These are phyloP conservation scores for Volvox reticuliferus DNA, from an alignment of 139 green algal genomes.

Conservation along the genomic window DNA sequence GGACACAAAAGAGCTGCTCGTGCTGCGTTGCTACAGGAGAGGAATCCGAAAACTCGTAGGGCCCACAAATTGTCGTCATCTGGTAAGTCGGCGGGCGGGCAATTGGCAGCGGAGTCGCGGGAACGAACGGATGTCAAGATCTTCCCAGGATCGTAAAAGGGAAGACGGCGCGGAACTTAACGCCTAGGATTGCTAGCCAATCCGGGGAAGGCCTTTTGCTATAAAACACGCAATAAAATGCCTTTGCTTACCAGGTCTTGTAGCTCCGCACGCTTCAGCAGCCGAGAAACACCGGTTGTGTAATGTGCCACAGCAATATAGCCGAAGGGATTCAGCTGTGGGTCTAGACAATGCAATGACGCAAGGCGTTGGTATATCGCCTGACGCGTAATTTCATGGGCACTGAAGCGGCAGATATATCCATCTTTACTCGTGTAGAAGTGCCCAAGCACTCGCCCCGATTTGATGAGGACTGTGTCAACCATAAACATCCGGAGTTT, in stretches of 20 bases:
- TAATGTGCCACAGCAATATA: slow-evolving; percentile 56
- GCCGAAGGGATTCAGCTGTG: slow-evolving; percentile 36
- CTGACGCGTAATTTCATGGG: slow-evolving; percentile 38
- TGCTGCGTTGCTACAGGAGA: background rate
- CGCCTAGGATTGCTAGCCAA: too few relatives aligned
- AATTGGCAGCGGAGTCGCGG: background rate
- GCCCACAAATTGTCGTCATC: slow-evolving; percentile 15
- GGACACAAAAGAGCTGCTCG: slow-evolving; percentile 37
- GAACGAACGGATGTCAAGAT: too few relatives aligned
- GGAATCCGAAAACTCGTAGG: slow-evolving; percentile 42
- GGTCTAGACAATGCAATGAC: slow-evolving; percentile 14
- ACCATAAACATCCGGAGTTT: slow-evolving; percentile 49
- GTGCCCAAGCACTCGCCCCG: slow-evolving; percentile 36
- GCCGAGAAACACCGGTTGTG: slow-evolving; percentile 39
- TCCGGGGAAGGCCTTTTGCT: too few relatives aligned
- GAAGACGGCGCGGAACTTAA: background rate
- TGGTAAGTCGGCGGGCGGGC: background rate
- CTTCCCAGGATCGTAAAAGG: background rate
- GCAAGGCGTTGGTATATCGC: slow-evolving; percentile 38
- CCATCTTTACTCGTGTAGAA: slow-evolving; percentile 48
- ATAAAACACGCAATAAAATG: too few relatives aligned
- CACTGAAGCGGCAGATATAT: slow-evolving; percentile 5
- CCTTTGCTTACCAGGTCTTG: slow-evolving; percentile 46
- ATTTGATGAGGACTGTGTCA: slow-evolving; percentile 45
- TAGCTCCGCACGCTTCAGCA: slow-evolving; percentile 48